phyloP scores from a whole-genome alignment of 177 flowering plant genomes.

The Vitis hybrid region DNA sequence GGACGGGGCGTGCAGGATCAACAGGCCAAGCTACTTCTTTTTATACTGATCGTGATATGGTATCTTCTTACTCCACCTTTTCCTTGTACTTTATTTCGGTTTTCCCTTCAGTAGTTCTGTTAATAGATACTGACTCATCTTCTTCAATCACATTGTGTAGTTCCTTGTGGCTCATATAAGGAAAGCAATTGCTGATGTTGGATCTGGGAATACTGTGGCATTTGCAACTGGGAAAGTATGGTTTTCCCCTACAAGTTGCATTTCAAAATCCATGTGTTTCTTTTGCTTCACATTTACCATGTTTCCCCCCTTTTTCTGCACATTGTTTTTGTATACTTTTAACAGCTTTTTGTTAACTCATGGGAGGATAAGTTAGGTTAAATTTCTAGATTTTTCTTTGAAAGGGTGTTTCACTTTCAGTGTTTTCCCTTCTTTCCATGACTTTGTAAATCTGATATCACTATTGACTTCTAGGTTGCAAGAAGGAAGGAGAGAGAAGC shows the following conservation, averaged over 20 bases:
- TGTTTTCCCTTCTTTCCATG: neutral
- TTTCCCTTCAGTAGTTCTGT: neutral
- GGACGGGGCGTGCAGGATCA: conserved; percentile 79
- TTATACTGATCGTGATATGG: conserved; percentile 66
- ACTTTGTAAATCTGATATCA: neutral
- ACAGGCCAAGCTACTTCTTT: conserved; percentile 68
- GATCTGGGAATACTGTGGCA: conserved; percentile 47
- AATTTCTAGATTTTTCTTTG: neutral
- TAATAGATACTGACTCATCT: conserved; percentile 2
- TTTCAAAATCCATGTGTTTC: neutral
- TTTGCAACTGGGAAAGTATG: conserved; percentile 72
- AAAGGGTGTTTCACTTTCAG: neutral
- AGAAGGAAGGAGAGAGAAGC: conserved; percentile 69
- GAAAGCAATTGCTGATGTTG: conserved; percentile 63
- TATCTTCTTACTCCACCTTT: conserved; percentile 14
- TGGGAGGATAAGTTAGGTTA: neutral
- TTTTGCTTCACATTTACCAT: neutral
- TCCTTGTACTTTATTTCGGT: neutral
- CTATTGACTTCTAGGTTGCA: conserved; percentile 41
- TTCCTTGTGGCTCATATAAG: conserved; percentile 63
- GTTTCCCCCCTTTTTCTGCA: neutral
- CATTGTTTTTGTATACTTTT: neutral
- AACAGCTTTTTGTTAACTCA: neutral
- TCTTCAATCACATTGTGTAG: conserved; percentile 23
- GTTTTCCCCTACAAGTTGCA: neutral